Percentiles rank a stretch among this genome's conserved stretches.
phyloP scores from a whole-genome alignment of 2,329 filamentous ascomycete genomes.

The Colletotrichum nymphaeae region DNA sequence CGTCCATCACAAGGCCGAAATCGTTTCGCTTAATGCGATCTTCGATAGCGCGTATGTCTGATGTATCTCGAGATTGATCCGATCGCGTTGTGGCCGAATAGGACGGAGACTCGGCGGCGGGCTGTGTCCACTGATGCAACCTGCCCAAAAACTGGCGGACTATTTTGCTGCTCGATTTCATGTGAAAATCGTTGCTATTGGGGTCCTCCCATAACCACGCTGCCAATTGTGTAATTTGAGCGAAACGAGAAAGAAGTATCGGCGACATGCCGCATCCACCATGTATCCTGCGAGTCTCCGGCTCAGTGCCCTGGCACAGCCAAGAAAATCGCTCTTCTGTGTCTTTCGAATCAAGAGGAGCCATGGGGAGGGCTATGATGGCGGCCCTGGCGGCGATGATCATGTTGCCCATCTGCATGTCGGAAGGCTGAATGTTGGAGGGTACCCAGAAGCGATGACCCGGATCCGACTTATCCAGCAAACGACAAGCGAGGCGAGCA shows the following conservation, averaged over 20 bases:
- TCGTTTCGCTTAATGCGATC: constrained; percentile 2
- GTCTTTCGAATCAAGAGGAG: constrained; percentile 42
- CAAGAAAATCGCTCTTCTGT: constrained; percentile 50
- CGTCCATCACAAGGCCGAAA: constrained; percentile 13
- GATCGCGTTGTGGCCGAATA: neutral
- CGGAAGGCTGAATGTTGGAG: constrained; percentile 47
- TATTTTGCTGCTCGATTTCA: constrained; percentile 38
- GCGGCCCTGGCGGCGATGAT: constrained; percentile 53
- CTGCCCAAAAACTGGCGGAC: constrained; percentile 41
- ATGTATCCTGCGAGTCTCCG: constrained; percentile 51
- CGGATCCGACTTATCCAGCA: constrained; percentile 49
- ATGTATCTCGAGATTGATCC: neutral
- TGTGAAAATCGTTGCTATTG: neutral
- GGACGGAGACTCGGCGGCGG: neutral
- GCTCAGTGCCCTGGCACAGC: constrained; percentile 50
- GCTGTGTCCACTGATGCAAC: constrained; percentile 28
- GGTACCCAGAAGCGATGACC: constrained; percentile 50
- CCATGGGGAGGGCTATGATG: constrained; percentile 54
- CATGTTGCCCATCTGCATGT: constrained; percentile 50
- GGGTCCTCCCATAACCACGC: constrained; percentile 41
- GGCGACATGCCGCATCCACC: constrained; percentile 56
- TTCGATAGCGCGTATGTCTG: neutral
- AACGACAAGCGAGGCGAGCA: constrained; percentile 48
- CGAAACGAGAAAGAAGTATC: constrained; percentile 49
- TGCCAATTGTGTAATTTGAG: constrained; percentile 51